Conservation (phyloP, 768 basidiomycete genomes). For the Hypholoma sublateritium region DNA sequence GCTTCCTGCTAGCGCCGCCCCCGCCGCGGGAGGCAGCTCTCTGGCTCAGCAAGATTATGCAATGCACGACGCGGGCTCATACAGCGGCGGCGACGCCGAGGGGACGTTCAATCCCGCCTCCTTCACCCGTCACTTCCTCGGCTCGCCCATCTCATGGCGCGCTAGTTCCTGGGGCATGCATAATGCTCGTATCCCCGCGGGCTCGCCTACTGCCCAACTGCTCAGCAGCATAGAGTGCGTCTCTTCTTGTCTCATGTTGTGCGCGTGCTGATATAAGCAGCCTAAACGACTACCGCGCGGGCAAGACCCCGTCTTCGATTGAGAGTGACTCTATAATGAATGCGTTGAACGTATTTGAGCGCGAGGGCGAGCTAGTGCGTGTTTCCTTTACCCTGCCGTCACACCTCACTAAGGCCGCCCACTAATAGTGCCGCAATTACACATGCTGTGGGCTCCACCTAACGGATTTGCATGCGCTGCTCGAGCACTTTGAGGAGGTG, state of each 20-base stretch:
- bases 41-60: constrained; percentile 32
- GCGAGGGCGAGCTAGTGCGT: constrained; percentile 73
- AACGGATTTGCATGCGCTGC: constrained; percentile 53
- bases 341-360: constrained; percentile 64
- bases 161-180: constrained; percentile 56
- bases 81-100: constrained; percentile 34
- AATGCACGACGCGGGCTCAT: constrained; percentile 52
- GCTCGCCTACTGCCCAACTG: constrained; percentile 61
- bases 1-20: not conserved
- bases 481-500: constrained; percentile 91
- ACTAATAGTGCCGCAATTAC: constrained; percentile 75
- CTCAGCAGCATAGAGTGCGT: constrained; percentile 68
- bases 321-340: constrained; percentile 67
- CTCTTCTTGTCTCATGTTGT: not conserved
- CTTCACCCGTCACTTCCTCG: constrained; percentile 67
- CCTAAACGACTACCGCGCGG: constrained; percentile 29
- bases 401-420: not conserved
- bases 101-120: constrained; percentile 65
- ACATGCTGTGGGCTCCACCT: constrained; percentile 85
- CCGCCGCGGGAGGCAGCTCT: not conserved
- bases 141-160: constrained; percentile 73
- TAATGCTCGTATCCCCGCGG: constrained; percentile 58
- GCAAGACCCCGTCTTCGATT: constrained; percentile 47
- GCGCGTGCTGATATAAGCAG: constrained; percentile 17
- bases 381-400: not conserved